Base-by-base conservation (phyloP, 352 stramenopile genomes). In the Pythium pectinolyticum region DNA sequence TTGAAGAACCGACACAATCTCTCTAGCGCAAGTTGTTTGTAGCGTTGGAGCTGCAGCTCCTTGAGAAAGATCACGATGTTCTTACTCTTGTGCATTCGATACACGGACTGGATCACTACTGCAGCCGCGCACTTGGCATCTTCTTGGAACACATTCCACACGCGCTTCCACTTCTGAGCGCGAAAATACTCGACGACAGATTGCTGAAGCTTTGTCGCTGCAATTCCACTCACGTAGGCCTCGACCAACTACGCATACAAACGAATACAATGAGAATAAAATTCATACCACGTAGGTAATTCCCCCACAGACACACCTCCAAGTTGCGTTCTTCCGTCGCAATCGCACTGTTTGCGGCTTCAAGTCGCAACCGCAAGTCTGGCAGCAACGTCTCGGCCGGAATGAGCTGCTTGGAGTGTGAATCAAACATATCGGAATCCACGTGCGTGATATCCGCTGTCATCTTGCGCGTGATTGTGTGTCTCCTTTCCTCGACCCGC, bases 391-490 rank as follows among this genome's bases (percentile, higher is more conserved):
- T 84, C 53, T 82, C 67, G 1, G 63, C 70, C 1, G 73, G 69
- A 27, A 90, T 69, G 27, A 89, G 75, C 61, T 89, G 82, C 59
- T 84, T 88, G 0, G 80, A 88, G 45, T 80, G 84, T 0, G 78
- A 78, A 47, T 90, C 82, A 35, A 90, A 89, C 8, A 69, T 67
- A 54, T 89, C 80, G 37, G 82, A 90, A 59, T 88, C 78, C 5
- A 90, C 67, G 43, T 80, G 57, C 3, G 69, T 63, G 12, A 70
- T 64, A 14, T 80, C 66, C 11, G 66, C 71, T 9, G 45, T 57
- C 45, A 56, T 41, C 35, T 32, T 55, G 19, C 43, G 52, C 1
- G 22, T 19, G 41, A 22, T 22, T 19, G 20, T 48, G 41, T 48
- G 41, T 77, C 81, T 75, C 24, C 52, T 46, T n/a, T 73, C 58